Percentiles rank a stretch among this genome's conserved stretches.
Conservation (phyloP, 2,329 filamentous ascomycete species). For the Pseudogymnoascus sp. region DNA sequence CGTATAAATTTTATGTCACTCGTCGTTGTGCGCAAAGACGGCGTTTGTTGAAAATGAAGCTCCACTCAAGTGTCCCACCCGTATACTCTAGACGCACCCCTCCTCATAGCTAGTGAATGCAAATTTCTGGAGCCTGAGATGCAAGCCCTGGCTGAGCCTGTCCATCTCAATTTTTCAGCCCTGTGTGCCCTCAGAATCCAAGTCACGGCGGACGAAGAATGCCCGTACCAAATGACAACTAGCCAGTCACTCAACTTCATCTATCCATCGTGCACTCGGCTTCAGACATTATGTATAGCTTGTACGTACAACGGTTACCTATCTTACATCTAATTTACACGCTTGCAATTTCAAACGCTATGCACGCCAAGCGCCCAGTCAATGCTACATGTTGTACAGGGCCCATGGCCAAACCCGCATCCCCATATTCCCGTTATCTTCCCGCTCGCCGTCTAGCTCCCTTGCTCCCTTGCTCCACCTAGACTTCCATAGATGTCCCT, state of each 20-base stretch:
- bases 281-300: conserved; percentile 5
- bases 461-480: conserved; percentile 7
- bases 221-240: neutral
- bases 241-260: neutral
- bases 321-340: conserved; percentile 1
- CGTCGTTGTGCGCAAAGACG: neutral
- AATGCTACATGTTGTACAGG: neutral
- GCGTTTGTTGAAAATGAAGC: neutral
- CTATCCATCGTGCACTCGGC: neutral
- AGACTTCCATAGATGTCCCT: neutral
- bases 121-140: neutral
- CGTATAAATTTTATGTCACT: conserved; percentile 4
- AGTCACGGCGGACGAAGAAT: neutral
- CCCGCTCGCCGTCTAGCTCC: conserved; percentile 5
- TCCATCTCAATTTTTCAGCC: neutral
- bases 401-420: conserved; percentile 7
- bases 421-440: conserved; percentile 5
- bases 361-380: neutral
- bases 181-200: neutral
- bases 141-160: neutral
- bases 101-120: neutral
- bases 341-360: neutral
- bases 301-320: conserved; percentile 1
- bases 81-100: neutral
- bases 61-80: neutral